Evolutionary conservation across 2,329 filamentous ascomycete genomes (phyloP), one percentile per base, ranked within the genome.

Genomic region (Cercospora janseana): DNA sequence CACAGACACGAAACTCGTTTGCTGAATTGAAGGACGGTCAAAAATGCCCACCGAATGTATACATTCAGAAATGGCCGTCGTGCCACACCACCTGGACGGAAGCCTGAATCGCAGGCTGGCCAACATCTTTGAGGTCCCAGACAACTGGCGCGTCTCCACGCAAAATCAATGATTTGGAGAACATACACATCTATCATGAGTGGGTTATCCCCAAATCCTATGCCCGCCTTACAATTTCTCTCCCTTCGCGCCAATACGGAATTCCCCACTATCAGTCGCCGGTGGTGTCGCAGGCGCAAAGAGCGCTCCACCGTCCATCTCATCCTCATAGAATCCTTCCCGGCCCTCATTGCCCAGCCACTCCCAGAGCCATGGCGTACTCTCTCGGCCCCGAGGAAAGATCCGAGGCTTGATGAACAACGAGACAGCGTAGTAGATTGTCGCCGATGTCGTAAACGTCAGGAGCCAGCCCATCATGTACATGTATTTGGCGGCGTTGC

Each of bases 381-480:
- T 38, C 9, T 38, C 35, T 18, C 35, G 35, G 7, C 35, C 35
- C 6, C n/a, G 13, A 12, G 35, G 35, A n/a, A 24, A 24, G 35
- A 38, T 4, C 9, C 26, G 35, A 13, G 35, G 35, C 15, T 38
- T 15, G 12, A 38, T 21, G 20, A 38, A 38, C 20, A 24, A 24
- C 9, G 35, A 27, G 15, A 47, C 40, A 6, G 15, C 45, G 23
- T 62, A 67, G 65, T 85, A 86, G 0, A 84, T 72, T 1, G 80
- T 37, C 23, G 78, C 75, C 10, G 78, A 80, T 0, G 66, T 69
- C 4, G 75, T 68, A 58, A 86, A 86, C 0, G 81, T 82, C 34
- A 84, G 71, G 27, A 86, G 60, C 81, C 81, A 86, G 6, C 82
- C 81, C 58, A 86, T 80, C 15, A 76, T 74, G 0, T 76, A 77